Base-by-base conservation (phyloP, 2,329 filamentous ascomycete species). In the Fusarium sp. region DNA sequence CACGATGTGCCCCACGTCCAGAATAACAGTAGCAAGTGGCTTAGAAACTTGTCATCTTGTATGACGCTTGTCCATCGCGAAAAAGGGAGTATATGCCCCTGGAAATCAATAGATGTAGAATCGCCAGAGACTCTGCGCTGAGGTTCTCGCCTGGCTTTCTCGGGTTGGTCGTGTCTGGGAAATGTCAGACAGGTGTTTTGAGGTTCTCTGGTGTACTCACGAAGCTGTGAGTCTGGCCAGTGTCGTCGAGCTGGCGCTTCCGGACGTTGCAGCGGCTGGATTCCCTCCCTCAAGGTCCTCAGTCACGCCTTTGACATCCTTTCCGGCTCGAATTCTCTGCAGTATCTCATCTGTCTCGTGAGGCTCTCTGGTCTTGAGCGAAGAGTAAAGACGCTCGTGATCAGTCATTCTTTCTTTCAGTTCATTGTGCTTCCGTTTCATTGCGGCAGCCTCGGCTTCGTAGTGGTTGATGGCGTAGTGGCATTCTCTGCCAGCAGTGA, bases 1-100 rank as follows among this genome's bases (percentile, higher is more conserved):
- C 70, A 69, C 16, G 54, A 22, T 9, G 68, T 72, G 28, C 65
- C 63, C 70, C 70, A 72, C 7, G 68, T 54, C 68, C 68, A 72
- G 15, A 72, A 72, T 22, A 72, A 33, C 11, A 65, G 38, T 4
- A 72, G 5, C 10, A 72, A 58, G 22, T 72, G 69, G 3, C 39
- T 72, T 6, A 72, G 28, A 30, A 72, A 50, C 20, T 57, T 70
- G 28, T 72, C 53, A 8, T 72, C 60, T 9, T 70, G 35, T 18
- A 41, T 39, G 12, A 55, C 69, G 5, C 41, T 57, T 12, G 70
- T 72, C 70, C 70, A 72, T 42, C 53, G 38, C n/a, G 70, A 72
- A 22, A 72, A 24, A 6, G 70, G 70, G 20, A 72, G 69, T 5
- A 33, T 44, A 15, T 59, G 47, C 51, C 47, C 53, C 36, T 66